Evolutionary conservation across 352 stramenopile genomes (phyloP).

Genomic region (Pseudoperonospora humuli): DNA sequence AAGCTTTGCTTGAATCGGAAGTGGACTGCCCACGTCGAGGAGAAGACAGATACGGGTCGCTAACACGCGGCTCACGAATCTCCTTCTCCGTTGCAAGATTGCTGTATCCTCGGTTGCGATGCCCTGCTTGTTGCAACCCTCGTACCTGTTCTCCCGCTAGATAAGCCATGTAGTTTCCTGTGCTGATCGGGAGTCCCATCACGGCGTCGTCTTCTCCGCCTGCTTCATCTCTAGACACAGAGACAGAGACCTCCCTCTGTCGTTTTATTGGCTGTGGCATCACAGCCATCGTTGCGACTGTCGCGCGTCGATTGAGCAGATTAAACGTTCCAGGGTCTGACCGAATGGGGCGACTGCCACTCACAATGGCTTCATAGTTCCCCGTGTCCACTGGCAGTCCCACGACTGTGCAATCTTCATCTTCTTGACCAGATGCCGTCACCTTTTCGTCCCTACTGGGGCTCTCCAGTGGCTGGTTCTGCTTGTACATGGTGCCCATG

Average conservation of each 20-base stretch:
- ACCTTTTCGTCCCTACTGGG: not conserved
- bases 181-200: conserved; percentile 50
- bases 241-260: not conserved
- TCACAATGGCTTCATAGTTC: conserved; percentile 44
- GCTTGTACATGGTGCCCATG: conserved; percentile 17
- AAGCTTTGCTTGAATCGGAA: conserved; percentile 22
- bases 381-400: conserved; percentile 39
- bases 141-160: conserved; percentile 24
- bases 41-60: conserved; percentile 29
- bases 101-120: conserved; percentile 47
- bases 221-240: conserved; percentile 3
- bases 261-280: conserved; percentile 2
- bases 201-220: conserved; percentile 33
- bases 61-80: conserved; percentile 22
- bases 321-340: conserved; percentile 18
- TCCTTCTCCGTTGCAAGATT: conserved; percentile 31
- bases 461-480: conserved; percentile 7
- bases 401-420: conserved; percentile 27
- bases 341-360: conserved; percentile 14
- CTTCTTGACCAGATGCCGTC: not conserved
- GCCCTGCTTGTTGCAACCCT: conserved; percentile 20
- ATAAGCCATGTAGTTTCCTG: conserved; percentile 49
- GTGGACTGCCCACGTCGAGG: conserved; percentile 16
- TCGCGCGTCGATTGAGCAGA: conserved; percentile 14
- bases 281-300: conserved; percentile 21